phyloP scores from a whole-genome alignment of 208 protist genomes.

The Wallacemonas collosoma region DNA sequence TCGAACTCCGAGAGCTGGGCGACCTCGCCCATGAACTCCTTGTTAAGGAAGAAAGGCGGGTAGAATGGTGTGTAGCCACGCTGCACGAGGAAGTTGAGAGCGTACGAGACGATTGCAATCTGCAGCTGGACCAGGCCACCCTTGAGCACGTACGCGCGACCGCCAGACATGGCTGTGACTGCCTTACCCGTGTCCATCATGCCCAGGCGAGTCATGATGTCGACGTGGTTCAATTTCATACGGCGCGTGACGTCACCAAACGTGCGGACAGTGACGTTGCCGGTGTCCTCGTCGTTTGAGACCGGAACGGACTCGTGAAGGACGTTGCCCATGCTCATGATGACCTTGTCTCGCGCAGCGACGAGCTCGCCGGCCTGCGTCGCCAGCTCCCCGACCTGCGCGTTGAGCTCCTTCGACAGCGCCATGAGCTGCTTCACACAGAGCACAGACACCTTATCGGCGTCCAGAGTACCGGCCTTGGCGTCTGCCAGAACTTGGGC shows the following conservation, averaged over 20 bases:
- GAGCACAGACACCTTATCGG: slow-evolving; percentile 61
- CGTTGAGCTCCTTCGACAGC: slow-evolving; percentile 79
- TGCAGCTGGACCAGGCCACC: slow-evolving; percentile 97
- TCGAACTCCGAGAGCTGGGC: slow-evolving; percentile 99
- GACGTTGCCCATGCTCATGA: slow-evolving; percentile 95
- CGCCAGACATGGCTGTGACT: slow-evolving; percentile 94
- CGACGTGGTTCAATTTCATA: slow-evolving; percentile 88
- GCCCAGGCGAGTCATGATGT: slow-evolving; percentile 93
- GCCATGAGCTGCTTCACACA: slow-evolving; percentile 91
- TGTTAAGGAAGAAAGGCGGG: slow-evolving; percentile 99
- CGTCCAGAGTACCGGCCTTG: slow-evolving; percentile 51
- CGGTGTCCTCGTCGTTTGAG: slow-evolving; percentile 94
- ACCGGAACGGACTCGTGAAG: slow-evolving; percentile 96
- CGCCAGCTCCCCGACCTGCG: slow-evolving; percentile 56
- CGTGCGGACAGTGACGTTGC: slow-evolving; percentile 87
- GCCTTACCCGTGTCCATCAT: slow-evolving; percentile 80
- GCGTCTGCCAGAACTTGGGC: slow-evolving; percentile 54
- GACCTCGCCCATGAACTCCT: slow-evolving; percentile 96
- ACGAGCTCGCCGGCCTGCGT: slow-evolving; percentile 66
- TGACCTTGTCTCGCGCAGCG: slow-evolving; percentile 70
- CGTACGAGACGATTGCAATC: slow-evolving; percentile 98
- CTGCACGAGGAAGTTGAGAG: slow-evolving; percentile 94
- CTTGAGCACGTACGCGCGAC: slow-evolving; percentile 98
- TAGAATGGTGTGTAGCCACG: slow-evolving; percentile 96
- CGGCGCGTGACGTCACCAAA: slow-evolving; percentile 85